Evolutionary conservation across 2,329 filamentous ascomycete genomes (phyloP).

Genomic region (Fusarium mangiferae): DNA sequence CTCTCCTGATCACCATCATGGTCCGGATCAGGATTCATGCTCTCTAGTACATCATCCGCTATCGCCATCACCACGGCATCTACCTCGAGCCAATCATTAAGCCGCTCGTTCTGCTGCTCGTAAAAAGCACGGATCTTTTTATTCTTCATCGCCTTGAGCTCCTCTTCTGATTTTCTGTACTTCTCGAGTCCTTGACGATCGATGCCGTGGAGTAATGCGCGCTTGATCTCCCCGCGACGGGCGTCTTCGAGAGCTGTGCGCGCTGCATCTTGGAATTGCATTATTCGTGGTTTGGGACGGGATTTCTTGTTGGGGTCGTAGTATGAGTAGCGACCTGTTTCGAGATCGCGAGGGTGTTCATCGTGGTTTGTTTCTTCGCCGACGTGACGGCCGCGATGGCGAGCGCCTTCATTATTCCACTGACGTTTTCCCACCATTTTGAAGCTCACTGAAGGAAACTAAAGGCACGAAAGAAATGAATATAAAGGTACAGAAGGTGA

Average conservation of each 20-base stretch:
- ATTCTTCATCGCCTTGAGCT: constrained; percentile 44
- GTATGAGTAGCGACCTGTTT: constrained; percentile 20
- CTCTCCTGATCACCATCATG: constrained; percentile 48
- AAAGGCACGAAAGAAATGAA: neutral
- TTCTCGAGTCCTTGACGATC: constrained; percentile 43
- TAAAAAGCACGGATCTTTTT: constrained; percentile 46
- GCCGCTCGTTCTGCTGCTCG: constrained; percentile 44
- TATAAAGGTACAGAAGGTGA: no score
- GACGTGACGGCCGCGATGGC: constrained; percentile 16
- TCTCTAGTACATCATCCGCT: constrained; percentile 48
- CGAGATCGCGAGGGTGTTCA: constrained; percentile 37
- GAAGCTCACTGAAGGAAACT: neutral
- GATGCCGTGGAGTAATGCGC: constrained; percentile 45
- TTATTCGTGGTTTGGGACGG: constrained; percentile 31
- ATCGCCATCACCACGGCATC: constrained; percentile 50
- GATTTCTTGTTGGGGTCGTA: neutral
- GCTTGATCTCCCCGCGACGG: constrained; percentile 46
- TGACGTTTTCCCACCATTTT: constrained; percentile 40
- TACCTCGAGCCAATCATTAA: constrained; percentile 51
- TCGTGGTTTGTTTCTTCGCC: constrained; percentile 19
- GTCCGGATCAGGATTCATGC: constrained; percentile 50
- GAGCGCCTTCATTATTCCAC: constrained; percentile 11
- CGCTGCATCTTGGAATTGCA: constrained; percentile 54
- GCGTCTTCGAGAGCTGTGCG: constrained; percentile 46
- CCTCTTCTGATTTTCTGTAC: constrained; percentile 45